Evolutionary conservation across 176 grass and related monocot genomes (phyloP), one percentile per base, ranked within the genome.

Genomic region (Phoenix dactylifera): DNA sequence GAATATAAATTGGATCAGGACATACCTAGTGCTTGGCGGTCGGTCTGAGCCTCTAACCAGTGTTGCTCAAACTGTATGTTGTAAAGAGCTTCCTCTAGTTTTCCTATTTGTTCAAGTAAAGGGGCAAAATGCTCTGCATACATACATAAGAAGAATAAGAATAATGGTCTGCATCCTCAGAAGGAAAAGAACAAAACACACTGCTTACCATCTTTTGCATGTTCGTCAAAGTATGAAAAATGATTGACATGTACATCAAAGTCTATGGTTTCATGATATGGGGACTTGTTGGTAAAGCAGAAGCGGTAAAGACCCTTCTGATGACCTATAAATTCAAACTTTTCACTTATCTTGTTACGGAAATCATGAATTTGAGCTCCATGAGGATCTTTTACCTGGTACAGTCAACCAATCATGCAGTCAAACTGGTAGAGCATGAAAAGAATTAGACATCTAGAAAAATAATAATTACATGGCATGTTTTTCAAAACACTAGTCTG

Each of bases 31-130:
- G 93, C 93, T 87, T 98, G 87, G 16, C 84, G 87, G 54, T 98
- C 93, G 1, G 93, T 92, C 70, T 98, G 93, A 61, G 87, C 87
- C 56, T 86, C 79, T 20, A 89, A 60, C 93, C 93, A 92, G 52
- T 98, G 93, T 58, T 98, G 93, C 75, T 98, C 93, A 24, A 92
- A 98, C 70, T 92, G 88, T 73, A 92, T 89, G 67, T 79, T 98
- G 60, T 83, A 98, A 24, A 98, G 82, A 54, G 88, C 87, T 35
- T 92, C 85, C 68, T 89, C 93, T 58, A 98, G 70, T 68, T 92
- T 98, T 0, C 76, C 76, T 32, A 98, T 98, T 82, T 98, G 93
- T 63, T 98, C 87, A 18, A 92, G 78, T 53, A 98, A 49, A 60
- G 87, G 78, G 16, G 62, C 56, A 68, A 98, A 98, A 81, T 98